phyloP scores from a whole-genome alignment of 371 early-diverging fungal species.

The Circinella minor region DNA sequence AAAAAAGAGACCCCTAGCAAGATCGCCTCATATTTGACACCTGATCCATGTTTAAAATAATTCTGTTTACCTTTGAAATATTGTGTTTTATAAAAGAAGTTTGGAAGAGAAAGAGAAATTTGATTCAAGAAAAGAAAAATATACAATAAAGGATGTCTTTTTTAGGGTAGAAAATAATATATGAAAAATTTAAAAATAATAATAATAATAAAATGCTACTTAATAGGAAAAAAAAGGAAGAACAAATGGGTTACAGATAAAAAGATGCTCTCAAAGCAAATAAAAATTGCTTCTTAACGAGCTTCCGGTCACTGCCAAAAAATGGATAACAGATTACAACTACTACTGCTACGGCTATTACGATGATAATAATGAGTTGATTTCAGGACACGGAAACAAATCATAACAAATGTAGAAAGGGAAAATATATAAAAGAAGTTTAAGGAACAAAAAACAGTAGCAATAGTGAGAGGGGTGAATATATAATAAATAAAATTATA shows the following conservation, averaged over 20 bases:
- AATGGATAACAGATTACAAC: conserved; percentile 12
- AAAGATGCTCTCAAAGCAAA: conserved; percentile 11
- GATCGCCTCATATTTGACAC: background rate
- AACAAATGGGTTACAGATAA: background rate
- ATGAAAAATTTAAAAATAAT: conserved; percentile 3
- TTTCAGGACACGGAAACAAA: conserved; percentile 11
- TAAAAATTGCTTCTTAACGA: conserved; percentile 12
- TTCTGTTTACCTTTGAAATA: background rate
- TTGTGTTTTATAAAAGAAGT: background rate
- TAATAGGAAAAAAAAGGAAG: background rate
- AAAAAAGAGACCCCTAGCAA: background rate
- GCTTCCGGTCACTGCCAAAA: conserved; percentile 18
- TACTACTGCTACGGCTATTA: conserved; percentile 17
- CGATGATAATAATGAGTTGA: conserved; percentile 14
- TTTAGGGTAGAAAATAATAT: background rate
- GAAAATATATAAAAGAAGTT: background rate
- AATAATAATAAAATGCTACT: conserved; percentile 9
- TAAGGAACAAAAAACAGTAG: background rate
- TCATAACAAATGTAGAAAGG: conserved; percentile 15
- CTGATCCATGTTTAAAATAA: background rate
- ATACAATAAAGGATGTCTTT: background rate
- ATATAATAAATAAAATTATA: background rate
- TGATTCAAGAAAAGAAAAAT: background rate
- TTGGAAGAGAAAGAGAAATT: background rate
- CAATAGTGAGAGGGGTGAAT: background rate